Percentiles rank a stretch among this genome's conserved stretches.
Evolutionary conservation across 2,329 filamentous ascomycete species (phyloP).

Genomic region (Cylindrodendrum hubeiense): DNA sequence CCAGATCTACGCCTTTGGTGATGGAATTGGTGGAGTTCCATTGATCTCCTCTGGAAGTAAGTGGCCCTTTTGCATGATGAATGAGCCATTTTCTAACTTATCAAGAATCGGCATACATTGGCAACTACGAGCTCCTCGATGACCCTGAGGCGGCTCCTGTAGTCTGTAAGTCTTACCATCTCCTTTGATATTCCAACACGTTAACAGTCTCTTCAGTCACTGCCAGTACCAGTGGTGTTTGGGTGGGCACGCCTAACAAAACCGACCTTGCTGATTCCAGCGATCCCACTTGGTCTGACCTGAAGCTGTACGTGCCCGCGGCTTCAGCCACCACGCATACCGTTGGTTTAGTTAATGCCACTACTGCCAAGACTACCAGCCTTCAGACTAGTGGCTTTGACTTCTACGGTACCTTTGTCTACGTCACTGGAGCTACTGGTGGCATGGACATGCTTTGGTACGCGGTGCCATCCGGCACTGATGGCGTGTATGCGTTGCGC

Average conservation of each 20-base stretch:
- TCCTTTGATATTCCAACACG: neutral
- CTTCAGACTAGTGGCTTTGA: slow-evolving; percentile 8
- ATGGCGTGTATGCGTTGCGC: slow-evolving; percentile 16
- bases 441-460: slow-evolving; percentile 14
- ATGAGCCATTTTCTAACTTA: neutral
- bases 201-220: slow-evolving; percentile 6
- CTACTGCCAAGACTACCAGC: neutral
- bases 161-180: slow-evolving; percentile 15
- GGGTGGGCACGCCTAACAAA: slow-evolving; percentile 23
- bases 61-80: neutral
- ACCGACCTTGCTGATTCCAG: slow-evolving; percentile 5
- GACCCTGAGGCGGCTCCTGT: slow-evolving; percentile 24
- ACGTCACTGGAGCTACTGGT: neutral
- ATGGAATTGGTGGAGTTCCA: slow-evolving; percentile 11
- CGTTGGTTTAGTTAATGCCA: slow-evolving; percentile 14
- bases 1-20: slow-evolving; percentile 21
- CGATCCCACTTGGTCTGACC: slow-evolving; percentile 24
- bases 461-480: slow-evolving; percentile 9
- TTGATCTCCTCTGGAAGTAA: slow-evolving; percentile 22
- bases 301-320: slow-evolving; percentile 13
- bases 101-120: slow-evolving; percentile 19
- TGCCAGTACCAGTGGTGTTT: slow-evolving; percentile 1
- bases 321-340: slow-evolving; percentile 16
- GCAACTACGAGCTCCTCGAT: slow-evolving; percentile 11
- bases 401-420: slow-evolving; percentile 19